Evolutionary conservation across 148 eudicot genomes (phyloP).

Genomic region (Pharnaceum exiguum): DNA sequence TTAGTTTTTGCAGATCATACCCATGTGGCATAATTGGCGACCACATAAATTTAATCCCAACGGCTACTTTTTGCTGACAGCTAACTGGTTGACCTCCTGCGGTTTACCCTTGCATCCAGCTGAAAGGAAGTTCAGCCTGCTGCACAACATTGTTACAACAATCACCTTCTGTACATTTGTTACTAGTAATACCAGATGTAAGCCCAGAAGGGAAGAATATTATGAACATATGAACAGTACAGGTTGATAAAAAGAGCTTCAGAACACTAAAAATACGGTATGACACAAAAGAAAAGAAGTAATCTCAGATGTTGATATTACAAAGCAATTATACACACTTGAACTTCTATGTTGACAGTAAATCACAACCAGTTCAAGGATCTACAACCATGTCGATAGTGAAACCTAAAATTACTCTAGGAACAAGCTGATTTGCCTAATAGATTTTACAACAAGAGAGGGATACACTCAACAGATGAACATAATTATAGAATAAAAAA

Average conservation of each 20-base stretch:
- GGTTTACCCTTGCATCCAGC: conserved; percentile 17
- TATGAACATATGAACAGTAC: not conserved
- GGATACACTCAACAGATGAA: conserved; percentile 1
- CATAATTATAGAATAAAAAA: not conserved
- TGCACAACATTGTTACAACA: conserved; percentile 9
- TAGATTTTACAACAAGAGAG: not conserved
- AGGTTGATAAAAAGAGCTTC: too few relatives aligned
- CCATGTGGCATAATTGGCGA: too few relatives aligned
- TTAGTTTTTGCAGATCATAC: too few relatives aligned
- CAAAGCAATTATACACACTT: too few relatives aligned
- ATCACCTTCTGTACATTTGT: not conserved
- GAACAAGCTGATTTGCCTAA: conserved; percentile 4
- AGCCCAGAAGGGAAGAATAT: too few relatives aligned
- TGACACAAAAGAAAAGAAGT: too few relatives aligned
- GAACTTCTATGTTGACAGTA: too few relatives aligned
- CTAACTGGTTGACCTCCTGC: conserved; percentile 15
- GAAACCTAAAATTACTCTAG: not conserved
- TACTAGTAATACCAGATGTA: too few relatives aligned
- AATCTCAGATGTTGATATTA: too few relatives aligned
- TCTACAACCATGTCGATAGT: too few relatives aligned
- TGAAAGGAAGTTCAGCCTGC: conserved; percentile 16
- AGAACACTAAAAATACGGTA: too few relatives aligned
- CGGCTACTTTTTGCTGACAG: conserved; percentile 20
- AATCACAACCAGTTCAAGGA: too few relatives aligned
- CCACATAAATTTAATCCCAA: not conserved